phyloP scores from a whole-genome alignment of 768 basidiomycete species.

The Lactarius deliciosus region DNA sequence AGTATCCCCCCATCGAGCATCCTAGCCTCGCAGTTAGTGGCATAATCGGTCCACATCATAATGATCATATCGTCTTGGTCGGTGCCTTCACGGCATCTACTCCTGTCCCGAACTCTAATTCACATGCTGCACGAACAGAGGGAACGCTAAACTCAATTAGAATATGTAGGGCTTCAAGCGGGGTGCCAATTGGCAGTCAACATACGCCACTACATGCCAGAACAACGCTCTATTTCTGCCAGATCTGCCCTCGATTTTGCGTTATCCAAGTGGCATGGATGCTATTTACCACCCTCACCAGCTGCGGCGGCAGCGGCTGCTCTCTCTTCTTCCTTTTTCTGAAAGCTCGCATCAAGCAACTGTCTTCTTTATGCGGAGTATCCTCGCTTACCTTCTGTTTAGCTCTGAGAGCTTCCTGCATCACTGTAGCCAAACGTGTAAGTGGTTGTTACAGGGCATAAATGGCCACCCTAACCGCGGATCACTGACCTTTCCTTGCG shows the following conservation, averaged over 20 bases:
- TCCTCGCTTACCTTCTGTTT: conserved; percentile 68
- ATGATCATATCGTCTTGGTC: not conserved
- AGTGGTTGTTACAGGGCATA: conserved; percentile 32
- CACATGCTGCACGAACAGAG: not conserved
- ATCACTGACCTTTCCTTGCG: conserved; percentile 71
- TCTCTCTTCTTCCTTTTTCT: conserved; percentile 38
- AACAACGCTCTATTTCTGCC: conserved; percentile 17
- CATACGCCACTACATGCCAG: not conserved
- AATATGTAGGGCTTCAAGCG: not conserved
- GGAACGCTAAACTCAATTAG: not conserved
- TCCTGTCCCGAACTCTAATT: conserved; percentile 17
- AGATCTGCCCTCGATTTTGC: conserved; percentile 28
- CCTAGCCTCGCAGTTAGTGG: conserved; percentile 16
- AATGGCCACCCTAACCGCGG: not conserved
- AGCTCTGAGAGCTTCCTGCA: conserved; percentile 68
- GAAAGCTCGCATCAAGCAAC: conserved; percentile 15
- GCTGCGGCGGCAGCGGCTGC: conserved; percentile 29
- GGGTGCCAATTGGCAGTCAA: not conserved
- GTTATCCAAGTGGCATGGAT: conserved; percentile 2
- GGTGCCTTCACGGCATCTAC: conserved; percentile 4
- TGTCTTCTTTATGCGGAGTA: no score
- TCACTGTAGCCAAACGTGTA: conserved; percentile 49
- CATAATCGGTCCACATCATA: not conserved
- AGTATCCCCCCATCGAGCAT: not conserved
- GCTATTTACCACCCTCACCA: conserved; percentile 35